Evolutionary conservation across 2,329 filamentous ascomycete species (phyloP), one percentile per base, ranked within the genome.

Genomic region (Ophiostoma himal-ulmi): DNA sequence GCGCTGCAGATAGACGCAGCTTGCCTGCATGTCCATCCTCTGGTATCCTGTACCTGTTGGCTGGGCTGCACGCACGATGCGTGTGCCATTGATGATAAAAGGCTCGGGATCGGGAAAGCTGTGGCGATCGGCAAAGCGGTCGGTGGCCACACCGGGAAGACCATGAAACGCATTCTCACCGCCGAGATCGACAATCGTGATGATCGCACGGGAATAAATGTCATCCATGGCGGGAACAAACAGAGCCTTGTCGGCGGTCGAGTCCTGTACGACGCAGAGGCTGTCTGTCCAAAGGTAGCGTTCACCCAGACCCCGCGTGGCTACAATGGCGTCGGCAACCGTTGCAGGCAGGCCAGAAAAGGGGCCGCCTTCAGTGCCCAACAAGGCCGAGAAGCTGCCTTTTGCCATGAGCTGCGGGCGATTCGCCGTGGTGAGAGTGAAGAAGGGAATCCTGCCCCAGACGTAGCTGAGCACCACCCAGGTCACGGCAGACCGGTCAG

Each of bases 221-320:
- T 68, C 60, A 34, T 72, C 75, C 76, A 77, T 71, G 26, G 37
- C 26, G 5, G 44, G 52, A 5, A 69, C 30, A 10, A 67, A 68
- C 2, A 5, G 36, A n/a, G 69, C 48, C 68, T 66, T 62, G 68
- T 71, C 70, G 6, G n/a, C 62, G 7, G 48, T 37, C n/a, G 36
- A 57, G n/a, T 71, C 70, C 13, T 74, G 73, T 14, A 74, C 34
- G 52, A 75, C 72, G 52, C 73, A 72, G 1, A 75, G 71, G 11
- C 70, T 68, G 67, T 75, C 73, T 36, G 74, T 73, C 74, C 74
- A 75, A 13, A 74, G 62, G 30, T 74, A 74, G 30, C 62, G 65
- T 11, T 72, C 66, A 22, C 71, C 71, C 39, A 75, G 71, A 8
- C 62, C 36, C 14, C 70, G 54, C 36, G 67, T 69, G 11, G 48